These are phyloP conservation scores for Shiraia bambusicola DNA, from an alignment of 2,329 filamentous ascomycete genomes.

Conservation along the genomic window DNA sequence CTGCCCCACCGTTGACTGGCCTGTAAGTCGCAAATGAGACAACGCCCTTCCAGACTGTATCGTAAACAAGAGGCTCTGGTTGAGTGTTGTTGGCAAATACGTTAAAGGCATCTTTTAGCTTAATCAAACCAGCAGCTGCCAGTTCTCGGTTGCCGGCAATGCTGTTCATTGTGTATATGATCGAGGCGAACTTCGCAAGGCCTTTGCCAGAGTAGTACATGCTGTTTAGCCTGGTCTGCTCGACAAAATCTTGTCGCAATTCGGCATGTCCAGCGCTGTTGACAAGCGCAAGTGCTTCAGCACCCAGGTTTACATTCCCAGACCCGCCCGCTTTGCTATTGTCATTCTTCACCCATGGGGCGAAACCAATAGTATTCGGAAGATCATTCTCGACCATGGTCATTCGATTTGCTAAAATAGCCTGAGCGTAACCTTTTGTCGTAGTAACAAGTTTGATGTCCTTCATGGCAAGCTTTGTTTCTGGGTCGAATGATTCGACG, in stretches of 20 bases:
- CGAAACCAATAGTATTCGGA: conserved; percentile 73
- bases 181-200: conserved; percentile 48
- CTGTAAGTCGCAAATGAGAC: conserved; percentile 73
- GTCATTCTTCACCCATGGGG: conserved; percentile 68
- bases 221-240: conserved; percentile 76
- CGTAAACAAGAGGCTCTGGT: conserved; percentile 58
- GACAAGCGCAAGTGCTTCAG: conserved; percentile 60
- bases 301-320: conserved; percentile 43
- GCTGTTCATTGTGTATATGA: conserved; percentile 53
- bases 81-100: conserved; percentile 52
- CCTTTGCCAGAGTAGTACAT: conserved; percentile 85
- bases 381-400: conserved; percentile 72
- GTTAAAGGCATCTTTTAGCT: conserved; percentile 53
- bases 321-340: conserved; percentile 40
- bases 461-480: conserved; percentile 53
- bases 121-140: conserved; percentile 54
- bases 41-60: conserved; percentile 73
- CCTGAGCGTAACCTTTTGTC: conserved; percentile 80
- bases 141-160: conserved; percentile 61
- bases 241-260: conserved; percentile 71
- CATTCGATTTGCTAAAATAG: conserved; percentile 55
- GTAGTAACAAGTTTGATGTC: conserved; percentile 71
- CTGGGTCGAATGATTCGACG: conserved; percentile 68
- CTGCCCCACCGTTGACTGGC: conserved; percentile 9
- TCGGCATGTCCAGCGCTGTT: conserved; percentile 66